Percentiles rank a stretch among this genome's conserved stretches.
phyloP scores from a whole-genome alignment of 2,329 filamentous ascomycete genomes.

The Colletotrichum kahawae region DNA sequence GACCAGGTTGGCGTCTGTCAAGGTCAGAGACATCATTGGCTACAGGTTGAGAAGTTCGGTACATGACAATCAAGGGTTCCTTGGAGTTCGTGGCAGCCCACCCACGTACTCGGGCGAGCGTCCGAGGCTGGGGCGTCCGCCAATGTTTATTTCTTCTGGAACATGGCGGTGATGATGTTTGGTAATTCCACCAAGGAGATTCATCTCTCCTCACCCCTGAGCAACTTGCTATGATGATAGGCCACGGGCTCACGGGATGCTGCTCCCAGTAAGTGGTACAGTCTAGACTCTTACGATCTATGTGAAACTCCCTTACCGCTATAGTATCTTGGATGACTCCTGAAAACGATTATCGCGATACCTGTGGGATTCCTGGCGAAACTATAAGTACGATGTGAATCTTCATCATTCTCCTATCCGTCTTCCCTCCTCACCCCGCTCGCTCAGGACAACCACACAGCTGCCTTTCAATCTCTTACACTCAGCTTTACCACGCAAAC shows the following conservation, averaged over 20 bases:
- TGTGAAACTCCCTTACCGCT: conserved; percentile 3
- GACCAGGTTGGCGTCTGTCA: neutral
- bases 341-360: neutral
- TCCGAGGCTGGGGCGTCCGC: neutral
- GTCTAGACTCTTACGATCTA: neutral
- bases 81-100: neutral
- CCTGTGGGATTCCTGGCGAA: neutral
- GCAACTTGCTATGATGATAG: neutral
- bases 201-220: neutral
- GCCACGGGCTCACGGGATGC: neutral
- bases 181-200: conserved; percentile 22
- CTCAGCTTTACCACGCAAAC: neutral
- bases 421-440: neutral
- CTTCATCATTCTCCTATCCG: neutral
- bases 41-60: neutral
- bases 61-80: neutral
- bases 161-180: neutral
- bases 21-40: neutral
- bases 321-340: neutral
- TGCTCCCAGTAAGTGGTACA: neutral
- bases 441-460: neutral
- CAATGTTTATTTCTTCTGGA: neutral
- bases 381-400: neutral
- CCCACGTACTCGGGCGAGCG: neutral
- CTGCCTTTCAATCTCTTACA: neutral